A percentile compares a stretch with the other conserved stretches of the same genome.
phyloP scores from a whole-genome alignment of 2,329 filamentous ascomycete genomes.

The Apiospora koreana region DNA sequence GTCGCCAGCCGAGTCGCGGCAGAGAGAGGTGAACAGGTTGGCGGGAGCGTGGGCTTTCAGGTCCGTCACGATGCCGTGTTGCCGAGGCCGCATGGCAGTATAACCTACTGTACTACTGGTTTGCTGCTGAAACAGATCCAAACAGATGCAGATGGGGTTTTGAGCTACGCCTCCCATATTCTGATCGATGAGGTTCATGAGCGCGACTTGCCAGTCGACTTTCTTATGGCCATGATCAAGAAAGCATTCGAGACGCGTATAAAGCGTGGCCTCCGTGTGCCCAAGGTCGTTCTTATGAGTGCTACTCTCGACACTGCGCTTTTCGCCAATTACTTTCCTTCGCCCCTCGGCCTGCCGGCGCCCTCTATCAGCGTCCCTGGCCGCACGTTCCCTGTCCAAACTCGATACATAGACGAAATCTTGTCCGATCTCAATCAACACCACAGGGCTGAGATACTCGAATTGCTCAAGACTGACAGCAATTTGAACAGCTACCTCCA shows the following conservation, averaged over 20 bases:
- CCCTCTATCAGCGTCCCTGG: constrained; percentile 14
- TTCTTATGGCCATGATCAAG: constrained; percentile 8
- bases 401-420: constrained; percentile 3
- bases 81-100: constrained; percentile 33
- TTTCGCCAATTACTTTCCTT: constrained; percentile 12
- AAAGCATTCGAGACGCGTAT: background rate
- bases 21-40: constrained; percentile 43
- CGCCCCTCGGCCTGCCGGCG: background rate
- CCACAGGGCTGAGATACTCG: background rate
- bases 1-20: constrained; percentile 46
- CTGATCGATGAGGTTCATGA: constrained; percentile 49
- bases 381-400: constrained; percentile 12
- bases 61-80: constrained; percentile 41
- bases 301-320: constrained; percentile 15
- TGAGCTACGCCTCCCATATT: constrained; percentile 46
- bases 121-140: constrained; percentile 47
- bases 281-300: constrained; percentile 16
- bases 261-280: background rate
- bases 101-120: constrained; percentile 53
- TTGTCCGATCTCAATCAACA: background rate
- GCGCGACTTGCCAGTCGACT: constrained; percentile 4
- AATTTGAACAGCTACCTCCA: background rate
- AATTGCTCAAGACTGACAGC: background rate
- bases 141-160: constrained; percentile 35
- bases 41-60: constrained; percentile 45